phyloP scores from a whole-genome alignment of 1,139 yeast genomes.

The Suhomyces terraborum region DNA sequence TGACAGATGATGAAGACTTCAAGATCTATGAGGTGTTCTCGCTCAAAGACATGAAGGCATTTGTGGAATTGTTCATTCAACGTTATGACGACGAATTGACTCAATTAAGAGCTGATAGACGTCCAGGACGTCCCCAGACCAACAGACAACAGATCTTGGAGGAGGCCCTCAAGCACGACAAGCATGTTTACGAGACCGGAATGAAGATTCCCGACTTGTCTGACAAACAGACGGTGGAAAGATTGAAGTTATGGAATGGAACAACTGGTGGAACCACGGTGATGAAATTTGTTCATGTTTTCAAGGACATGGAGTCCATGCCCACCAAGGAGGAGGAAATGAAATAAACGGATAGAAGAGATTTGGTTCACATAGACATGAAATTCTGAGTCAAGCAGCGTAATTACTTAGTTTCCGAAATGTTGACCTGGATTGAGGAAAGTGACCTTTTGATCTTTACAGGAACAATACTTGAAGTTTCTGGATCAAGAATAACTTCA shows the following conservation, averaged over 20 bases:
- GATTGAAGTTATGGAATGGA: conserved; percentile 76
- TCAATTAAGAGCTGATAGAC: conserved; percentile 57
- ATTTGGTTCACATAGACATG: neutral
- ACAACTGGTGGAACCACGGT: conserved; percentile 76
- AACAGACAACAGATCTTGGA: conserved; percentile 69
- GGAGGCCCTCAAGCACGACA: conserved; percentile 60
- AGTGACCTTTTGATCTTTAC: too few species aligned
- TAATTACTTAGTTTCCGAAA: too few species aligned
- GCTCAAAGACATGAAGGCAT: conserved; percentile 57
- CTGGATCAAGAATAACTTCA: too few species aligned
- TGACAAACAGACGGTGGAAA: conserved; percentile 58
- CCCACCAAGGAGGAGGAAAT: conserved; percentile 32
- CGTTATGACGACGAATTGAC: conserved; percentile 75
- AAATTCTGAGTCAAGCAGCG: neutral
- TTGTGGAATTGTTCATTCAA: conserved; percentile 63
- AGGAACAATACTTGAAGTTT: too few species aligned
- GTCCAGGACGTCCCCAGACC: conserved; percentile 86
- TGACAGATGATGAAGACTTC: conserved; percentile 46
- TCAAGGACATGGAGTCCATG: conserved; percentile 33
- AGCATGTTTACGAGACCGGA: conserved; percentile 66
- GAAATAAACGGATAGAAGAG: conserved; percentile 12
- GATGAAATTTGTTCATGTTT: conserved; percentile 48
- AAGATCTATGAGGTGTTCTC: conserved; percentile 44
- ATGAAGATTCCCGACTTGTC: conserved; percentile 72
- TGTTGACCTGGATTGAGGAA: too few species aligned